phyloP scores from a whole-genome alignment of 1,139 yeast species.

The Candida frijolesensis region DNA sequence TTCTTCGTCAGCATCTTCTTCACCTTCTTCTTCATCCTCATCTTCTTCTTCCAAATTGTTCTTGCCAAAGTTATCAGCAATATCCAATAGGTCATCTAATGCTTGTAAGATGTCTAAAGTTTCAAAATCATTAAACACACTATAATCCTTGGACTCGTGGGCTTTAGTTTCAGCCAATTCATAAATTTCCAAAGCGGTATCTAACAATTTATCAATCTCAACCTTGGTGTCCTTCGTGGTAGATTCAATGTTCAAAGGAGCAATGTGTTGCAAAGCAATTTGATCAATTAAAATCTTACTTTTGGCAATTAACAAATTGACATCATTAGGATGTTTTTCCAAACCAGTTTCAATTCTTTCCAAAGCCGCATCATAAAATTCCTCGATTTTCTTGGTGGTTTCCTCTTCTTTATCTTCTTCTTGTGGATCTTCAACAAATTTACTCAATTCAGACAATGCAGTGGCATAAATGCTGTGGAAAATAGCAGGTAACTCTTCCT shows the following conservation, averaged over 20 bases:
- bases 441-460: slow-evolving; percentile 70
- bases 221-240: slow-evolving; percentile 27
- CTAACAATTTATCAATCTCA: slow-evolving; percentile 38
- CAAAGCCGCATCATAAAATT: slow-evolving; percentile 66
- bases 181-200: slow-evolving; percentile 44
- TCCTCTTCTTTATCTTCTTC: neutral
- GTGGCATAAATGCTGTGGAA: slow-evolving; percentile 77
- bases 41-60: slow-evolving; percentile 43
- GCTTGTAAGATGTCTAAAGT: slow-evolving; percentile 54
- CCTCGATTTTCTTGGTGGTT: slow-evolving; percentile 40
- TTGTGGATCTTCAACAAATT: slow-evolving; percentile 39
- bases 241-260: slow-evolving; percentile 47
- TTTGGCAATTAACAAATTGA: slow-evolving; percentile 52
- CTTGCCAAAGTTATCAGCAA: slow-evolving; percentile 64
- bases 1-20: slow-evolving; percentile 31
- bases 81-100: slow-evolving; percentile 66
- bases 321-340: slow-evolving; percentile 45
- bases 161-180: slow-evolving; percentile 47
- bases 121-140: slow-evolving; percentile 34
- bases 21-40: slow-evolving; percentile 26
- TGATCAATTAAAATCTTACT: slow-evolving; percentile 58
- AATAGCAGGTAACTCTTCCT: slow-evolving; percentile 48
- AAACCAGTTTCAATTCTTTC: slow-evolving; percentile 71
- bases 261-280: slow-evolving; percentile 58
- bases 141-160: slow-evolving; percentile 25